phyloP scores from a whole-genome alignment of 2,329 filamentous ascomycete genomes.

The Sporothrix globosa region DNA sequence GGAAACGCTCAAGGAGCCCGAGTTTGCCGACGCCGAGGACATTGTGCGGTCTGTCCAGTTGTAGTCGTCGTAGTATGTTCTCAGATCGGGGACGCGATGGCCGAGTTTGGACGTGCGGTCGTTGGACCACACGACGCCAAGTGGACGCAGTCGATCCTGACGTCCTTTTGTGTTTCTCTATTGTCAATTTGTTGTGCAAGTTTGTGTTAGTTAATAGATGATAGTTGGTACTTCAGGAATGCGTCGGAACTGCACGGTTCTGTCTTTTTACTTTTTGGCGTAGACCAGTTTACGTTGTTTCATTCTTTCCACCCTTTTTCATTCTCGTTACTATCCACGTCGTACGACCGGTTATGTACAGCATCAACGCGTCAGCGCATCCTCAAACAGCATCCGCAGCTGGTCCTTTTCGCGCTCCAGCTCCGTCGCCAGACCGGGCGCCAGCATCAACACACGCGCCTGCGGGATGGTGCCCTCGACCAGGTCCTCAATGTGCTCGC shows the following conservation, averaged over 20 bases:
- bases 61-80: neutral
- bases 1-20: constrained; percentile 46
- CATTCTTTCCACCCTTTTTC: neutral
- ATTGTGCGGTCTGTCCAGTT: constrained; percentile 28
- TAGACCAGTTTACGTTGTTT: neutral
- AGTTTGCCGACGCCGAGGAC: constrained; percentile 39
- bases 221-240: no score
- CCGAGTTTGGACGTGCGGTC: no score
- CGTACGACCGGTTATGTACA: neutral
- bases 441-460: constrained; percentile 85
- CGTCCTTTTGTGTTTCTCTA: no score
- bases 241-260: no score
- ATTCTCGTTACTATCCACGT: neutral
- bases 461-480: constrained; percentile 97
- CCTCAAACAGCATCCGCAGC: constrained; percentile 69
- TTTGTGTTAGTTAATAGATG: no score
- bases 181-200: no score
- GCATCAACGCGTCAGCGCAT: constrained; percentile 47
- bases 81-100: no score
- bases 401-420: constrained; percentile 72
- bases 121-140: no score
- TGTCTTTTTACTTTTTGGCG: neutral
- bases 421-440: constrained; percentile 76
- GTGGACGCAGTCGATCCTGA: no score
- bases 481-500: constrained; percentile 74